Conservation (phyloP, 2,329 filamentous ascomycete species). For the Aspergillus awamori region DNA sequence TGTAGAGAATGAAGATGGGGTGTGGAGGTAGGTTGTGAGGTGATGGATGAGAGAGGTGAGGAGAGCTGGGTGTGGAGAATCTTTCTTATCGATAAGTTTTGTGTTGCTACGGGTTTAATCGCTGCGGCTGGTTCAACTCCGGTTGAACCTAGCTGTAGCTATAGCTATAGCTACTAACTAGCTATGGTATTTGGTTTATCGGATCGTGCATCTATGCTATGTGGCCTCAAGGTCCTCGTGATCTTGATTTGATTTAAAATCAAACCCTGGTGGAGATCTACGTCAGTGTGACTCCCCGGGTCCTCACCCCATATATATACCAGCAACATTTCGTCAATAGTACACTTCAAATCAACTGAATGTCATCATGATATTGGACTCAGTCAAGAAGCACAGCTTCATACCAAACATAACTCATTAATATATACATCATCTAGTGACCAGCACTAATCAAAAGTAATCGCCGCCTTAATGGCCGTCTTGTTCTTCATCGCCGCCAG, state of each 20-base stretch:
- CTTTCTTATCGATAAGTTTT: too few relatives aligned
- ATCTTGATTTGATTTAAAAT: too few relatives aligned
- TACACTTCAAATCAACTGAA: too few relatives aligned
- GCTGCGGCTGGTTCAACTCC: not conserved
- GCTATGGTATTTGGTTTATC: not conserved
- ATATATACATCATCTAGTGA: slow-evolving; percentile 1
- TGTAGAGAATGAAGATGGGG: not conserved
- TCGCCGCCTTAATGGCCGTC: slow-evolving; percentile 73
- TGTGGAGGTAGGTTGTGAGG: not conserved
- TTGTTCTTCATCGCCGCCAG: slow-evolving; percentile 73
- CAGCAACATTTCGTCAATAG: not conserved
- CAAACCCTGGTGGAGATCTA: too few relatives aligned
- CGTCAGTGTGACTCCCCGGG: too few relatives aligned
- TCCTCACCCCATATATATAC: not conserved
- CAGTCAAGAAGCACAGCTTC: not conserved
- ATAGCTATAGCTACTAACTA: not conserved
- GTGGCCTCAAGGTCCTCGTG: not conserved
- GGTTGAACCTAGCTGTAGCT: not conserved
- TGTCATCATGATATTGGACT: too few relatives aligned
- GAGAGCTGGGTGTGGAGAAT: not conserved
- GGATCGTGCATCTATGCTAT: not conserved
- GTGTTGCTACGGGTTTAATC: too few relatives aligned
- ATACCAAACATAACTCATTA: slow-evolving; percentile 12
- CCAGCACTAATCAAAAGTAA: slow-evolving; percentile 63
- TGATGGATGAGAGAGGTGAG: slow-evolving; percentile 4